These are phyloP conservation scores for Torulaspora maleeae DNA, from an alignment of 805 yeast genomes.

Conservation along the genomic window DNA sequence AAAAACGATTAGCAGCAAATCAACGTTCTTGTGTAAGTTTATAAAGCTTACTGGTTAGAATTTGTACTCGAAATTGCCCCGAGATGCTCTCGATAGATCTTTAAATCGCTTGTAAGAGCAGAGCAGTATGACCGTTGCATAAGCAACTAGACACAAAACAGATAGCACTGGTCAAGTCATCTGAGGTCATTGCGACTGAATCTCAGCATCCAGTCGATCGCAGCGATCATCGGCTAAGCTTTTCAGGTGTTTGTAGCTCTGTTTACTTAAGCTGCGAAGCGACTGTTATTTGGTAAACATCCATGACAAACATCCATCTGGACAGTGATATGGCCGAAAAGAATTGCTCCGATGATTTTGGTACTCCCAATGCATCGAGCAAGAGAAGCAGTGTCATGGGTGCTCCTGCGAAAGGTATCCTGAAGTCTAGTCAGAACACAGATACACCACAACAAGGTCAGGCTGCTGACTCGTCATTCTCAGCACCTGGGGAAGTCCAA, in stretches of 20 bases:
- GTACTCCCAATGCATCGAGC: not conserved
- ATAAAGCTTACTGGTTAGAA: too few relatives aligned
- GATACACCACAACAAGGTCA: conserved; percentile 5
- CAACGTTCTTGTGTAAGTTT: too few relatives aligned
- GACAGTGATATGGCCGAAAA: not conserved
- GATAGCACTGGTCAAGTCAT: too few relatives aligned
- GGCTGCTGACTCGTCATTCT: not conserved
- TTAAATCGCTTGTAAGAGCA: too few relatives aligned
- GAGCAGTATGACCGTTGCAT: too few relatives aligned
- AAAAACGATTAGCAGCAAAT: too few relatives aligned
- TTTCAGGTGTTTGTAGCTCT: not conserved
- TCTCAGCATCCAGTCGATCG: too few relatives aligned
- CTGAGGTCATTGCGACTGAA: too few relatives aligned
- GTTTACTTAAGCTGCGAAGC: not conserved
- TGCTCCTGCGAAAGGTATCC: conserved; percentile 9
- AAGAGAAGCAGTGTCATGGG: not conserved
- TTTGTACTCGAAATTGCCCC: too few relatives aligned
- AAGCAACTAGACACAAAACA: too few relatives aligned
- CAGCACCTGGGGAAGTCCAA: conserved; percentile 2
- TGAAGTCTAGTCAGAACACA: conserved; percentile 11
- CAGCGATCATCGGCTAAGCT: too few relatives aligned
- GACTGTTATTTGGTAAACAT: not conserved
- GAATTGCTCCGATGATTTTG: not conserved
- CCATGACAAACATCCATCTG: not conserved
- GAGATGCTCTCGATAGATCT: too few relatives aligned